Conservation (phyloP, 345 rosid species). For the Salix dunnii region DNA sequence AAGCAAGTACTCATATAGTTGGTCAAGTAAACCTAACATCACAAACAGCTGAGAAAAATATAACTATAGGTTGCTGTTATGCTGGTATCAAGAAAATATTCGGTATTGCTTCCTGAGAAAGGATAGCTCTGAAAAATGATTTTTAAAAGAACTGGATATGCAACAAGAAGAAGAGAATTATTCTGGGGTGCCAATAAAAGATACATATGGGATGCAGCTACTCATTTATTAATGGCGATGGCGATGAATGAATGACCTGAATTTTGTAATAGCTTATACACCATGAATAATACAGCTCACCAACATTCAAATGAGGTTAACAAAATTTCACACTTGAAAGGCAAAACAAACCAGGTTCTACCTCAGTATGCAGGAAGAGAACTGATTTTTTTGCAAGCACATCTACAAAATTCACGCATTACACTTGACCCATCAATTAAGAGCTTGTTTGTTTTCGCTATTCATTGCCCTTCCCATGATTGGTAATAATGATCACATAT, state of each 20-base stretch:
- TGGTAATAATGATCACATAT: not conserved
- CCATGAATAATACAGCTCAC: not conserved
- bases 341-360: not conserved
- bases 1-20: not conserved
- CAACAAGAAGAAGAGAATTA: not conserved
- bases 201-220: not conserved
- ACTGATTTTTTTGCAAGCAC: not conserved
- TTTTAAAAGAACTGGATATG: not conserved
- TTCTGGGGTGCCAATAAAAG: not conserved
- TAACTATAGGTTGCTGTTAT: not conserved
- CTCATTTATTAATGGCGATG: not conserved
- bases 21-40: not conserved
- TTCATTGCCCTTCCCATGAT: not conserved
- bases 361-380: not conserved
- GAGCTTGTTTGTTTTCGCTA: not conserved
- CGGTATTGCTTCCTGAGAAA: not conserved
- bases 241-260: not conserved
- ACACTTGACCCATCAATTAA: not conserved
- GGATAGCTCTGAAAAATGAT: not conserved
- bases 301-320: not conserved
- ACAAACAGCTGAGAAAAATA: not conserved
- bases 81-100: not conserved
- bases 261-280: not conserved
- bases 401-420: not conserved
- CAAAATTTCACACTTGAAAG: not conserved